Base-by-base conservation (phyloP, 2,329 filamentous ascomycete genomes). In the Cryoendolithus antarcticus region DNA sequence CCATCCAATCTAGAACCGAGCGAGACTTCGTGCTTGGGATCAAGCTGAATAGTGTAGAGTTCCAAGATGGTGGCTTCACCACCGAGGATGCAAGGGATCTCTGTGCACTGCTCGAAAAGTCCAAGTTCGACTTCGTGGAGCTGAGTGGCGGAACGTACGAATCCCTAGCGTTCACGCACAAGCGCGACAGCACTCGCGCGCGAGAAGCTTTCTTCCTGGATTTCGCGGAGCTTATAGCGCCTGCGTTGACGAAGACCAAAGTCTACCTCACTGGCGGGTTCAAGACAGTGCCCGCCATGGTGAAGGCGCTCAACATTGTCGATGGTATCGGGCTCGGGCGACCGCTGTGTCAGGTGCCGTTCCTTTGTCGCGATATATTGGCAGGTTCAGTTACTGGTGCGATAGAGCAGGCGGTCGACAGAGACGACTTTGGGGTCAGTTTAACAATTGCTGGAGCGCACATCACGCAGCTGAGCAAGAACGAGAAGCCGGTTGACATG, bases 61-160 rank as follows among this genome's bases (percentile, higher is more conserved):
- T 55, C 37, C 52, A 56, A 33, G 47, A 45, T 8, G 50, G 46
- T 4, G 52, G 52, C 3, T 46, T 48, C 7, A 50, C 47, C 2
- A 49, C 52, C 1, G 49, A 55, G 28, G 54, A 55, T 31, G 49
- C 44, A 9, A 41, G 40, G n/a, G 42, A 49, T 11, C 41, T 57
- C 9, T 56, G 50, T 39, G 34, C 49, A 11, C 48, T 40, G 32
- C 39, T 54, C 2, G 51, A 54, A 39, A 34, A 49, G 30, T 43
- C 45, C 1, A 15, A 38, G 8, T 41, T 52, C 8, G 51, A 55
- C 30, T 55, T 53, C 29, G 46, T 54, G 8, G 49, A 57, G 11
- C 31, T 57, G 7, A 47, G 42, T 9, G 54, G 75, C 10, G 75
- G 75, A 3, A 79, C 74, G 0, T 77, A 75, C 47, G 67, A 44